Evolutionary conservation across 2,329 filamentous ascomycete species (phyloP).

Genomic region (Neocatenulostroma microsporum): DNA sequence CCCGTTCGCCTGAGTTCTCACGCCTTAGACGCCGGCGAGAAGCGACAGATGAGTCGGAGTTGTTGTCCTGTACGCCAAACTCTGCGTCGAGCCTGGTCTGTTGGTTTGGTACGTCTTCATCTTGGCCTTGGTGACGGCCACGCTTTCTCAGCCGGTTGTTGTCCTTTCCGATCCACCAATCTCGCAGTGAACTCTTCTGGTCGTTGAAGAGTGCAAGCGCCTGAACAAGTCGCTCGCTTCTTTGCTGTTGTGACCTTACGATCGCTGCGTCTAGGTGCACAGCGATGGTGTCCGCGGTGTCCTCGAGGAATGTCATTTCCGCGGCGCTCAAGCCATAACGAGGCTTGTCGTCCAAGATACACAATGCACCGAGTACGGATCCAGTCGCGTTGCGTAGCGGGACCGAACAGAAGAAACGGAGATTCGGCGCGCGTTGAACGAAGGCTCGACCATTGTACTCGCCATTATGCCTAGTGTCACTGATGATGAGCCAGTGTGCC

Average conservation of each 20-base stretch:
- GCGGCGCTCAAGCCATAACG: slow-evolving; percentile 44
- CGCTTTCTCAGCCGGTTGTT: slow-evolving; percentile 5
- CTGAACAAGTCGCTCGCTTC: slow-evolving; percentile 47
- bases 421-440: slow-evolving; percentile 17
- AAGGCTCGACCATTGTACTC: slow-evolving; percentile 9
- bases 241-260: slow-evolving; percentile 44
- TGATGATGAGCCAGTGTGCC: slow-evolving; percentile 20
- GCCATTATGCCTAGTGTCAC: slow-evolving; percentile 14
- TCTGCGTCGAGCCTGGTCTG: slow-evolving; percentile 17
- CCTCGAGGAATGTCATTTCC: slow-evolving; percentile 50
- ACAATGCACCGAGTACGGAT: slow-evolving; percentile 52
- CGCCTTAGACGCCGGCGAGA: neutral
- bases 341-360: slow-evolving; percentile 52
- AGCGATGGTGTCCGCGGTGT: slow-evolving; percentile 50
- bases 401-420: slow-evolving; percentile 49
- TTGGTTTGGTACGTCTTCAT: neutral
- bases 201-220: slow-evolving; percentile 43
- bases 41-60: slow-evolving; percentile 1
- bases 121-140: slow-evolving; percentile 3
- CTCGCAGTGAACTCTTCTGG: slow-evolving; percentile 17
- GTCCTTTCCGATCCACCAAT: slow-evolving; percentile 25
- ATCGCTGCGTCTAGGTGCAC: slow-evolving; percentile 53
- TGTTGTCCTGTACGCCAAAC: slow-evolving; percentile 15
- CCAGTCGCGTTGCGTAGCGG: slow-evolving; percentile 52
- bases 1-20: neutral